phyloP scores from a whole-genome alignment of 345 rosid species.

The Luvunga scandens region DNA sequence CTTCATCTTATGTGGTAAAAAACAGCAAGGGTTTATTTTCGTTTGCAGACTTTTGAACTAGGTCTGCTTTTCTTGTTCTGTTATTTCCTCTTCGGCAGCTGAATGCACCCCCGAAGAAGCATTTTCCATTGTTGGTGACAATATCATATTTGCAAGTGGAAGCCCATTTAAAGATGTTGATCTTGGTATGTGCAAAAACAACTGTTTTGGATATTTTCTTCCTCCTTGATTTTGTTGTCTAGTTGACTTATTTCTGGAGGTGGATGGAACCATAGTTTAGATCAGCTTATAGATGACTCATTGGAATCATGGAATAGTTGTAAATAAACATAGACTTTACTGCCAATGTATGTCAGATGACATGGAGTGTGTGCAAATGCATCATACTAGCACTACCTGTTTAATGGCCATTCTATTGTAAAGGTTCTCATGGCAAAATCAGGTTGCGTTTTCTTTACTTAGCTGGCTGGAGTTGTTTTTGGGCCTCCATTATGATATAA shows the following conservation, averaged over 20 bases:
- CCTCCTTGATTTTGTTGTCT: conserved; percentile 4
- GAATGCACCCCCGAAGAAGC: conserved; percentile 98
- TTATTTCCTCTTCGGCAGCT: conserved; percentile 41
- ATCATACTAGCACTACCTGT: not conserved
- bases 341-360: not conserved
- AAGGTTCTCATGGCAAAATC: not conserved
- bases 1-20: not conserved
- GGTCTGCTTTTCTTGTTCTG: not conserved
- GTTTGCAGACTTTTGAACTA: not conserved
- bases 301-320: conserved; percentile 1
- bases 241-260: not conserved
- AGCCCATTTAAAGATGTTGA: conserved; percentile 89
- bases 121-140: conserved; percentile 86
- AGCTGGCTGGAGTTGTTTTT: not conserved
- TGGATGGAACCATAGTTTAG: not conserved
- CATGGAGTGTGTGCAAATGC: not conserved
- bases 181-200: conserved; percentile 56
- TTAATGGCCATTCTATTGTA: not conserved
- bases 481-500: not conserved
- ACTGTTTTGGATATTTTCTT: conserved; percentile 5
- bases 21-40: not conserved
- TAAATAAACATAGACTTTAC: not conserved
- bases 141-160: conserved; percentile 92
- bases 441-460: not conserved
- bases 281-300: not conserved